Evolutionary conservation across 495 filamentous ascomycete genomes (phyloP).

Genomic region (Neurospora sp.): DNA sequence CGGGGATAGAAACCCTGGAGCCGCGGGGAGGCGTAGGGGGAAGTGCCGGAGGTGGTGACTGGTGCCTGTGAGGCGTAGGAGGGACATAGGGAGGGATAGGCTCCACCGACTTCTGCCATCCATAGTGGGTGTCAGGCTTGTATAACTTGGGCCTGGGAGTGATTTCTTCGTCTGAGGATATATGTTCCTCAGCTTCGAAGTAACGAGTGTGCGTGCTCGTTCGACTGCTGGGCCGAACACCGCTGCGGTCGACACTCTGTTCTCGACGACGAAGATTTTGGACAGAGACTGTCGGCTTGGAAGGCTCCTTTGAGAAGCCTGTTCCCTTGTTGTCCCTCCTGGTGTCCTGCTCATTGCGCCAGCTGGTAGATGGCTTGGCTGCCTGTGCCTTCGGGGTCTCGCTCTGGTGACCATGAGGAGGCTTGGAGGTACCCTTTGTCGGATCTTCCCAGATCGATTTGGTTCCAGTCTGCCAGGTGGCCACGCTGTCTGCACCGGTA

Average conservation of each 20-base stretch:
- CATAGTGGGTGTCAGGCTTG: rapidly evolving
- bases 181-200: neutral
- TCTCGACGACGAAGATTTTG: neutral
- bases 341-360: neutral
- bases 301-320: neutral
- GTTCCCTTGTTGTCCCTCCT: neutral
- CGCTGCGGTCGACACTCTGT: neutral
- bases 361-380: neutral
- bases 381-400: neutral
- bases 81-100: neutral
- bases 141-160: neutral
- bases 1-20: neutral
- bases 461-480: neutral
- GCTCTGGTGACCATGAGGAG: neutral
- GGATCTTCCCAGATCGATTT: neutral
- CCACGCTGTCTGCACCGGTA: neutral
- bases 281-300: neutral
- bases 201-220: neutral
- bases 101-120: neutral
- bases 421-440: neutral
- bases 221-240: rapidly evolving
- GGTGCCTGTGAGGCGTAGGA: neutral
- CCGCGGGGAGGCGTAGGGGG: neutral
- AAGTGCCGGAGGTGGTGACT: rapidly evolving
- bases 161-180: neutral